A percentile compares a stretch with the other conserved stretches of the same genome.
Evolutionary conservation across 768 basidiomycete species (phyloP).

Genomic region (Termitomyces sp.): DNA sequence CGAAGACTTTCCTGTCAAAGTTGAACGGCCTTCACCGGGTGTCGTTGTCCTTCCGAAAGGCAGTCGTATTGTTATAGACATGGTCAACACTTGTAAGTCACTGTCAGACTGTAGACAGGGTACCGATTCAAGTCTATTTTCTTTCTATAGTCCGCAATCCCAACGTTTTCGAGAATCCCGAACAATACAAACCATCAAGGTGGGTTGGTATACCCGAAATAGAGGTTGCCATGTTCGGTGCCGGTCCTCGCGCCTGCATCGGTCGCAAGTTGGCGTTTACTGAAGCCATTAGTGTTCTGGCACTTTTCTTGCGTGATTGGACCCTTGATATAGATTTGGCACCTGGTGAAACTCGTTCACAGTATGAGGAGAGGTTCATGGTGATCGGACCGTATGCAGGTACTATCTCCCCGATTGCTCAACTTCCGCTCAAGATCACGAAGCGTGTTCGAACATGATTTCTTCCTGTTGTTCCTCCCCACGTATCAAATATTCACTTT

Average conservation of each 20-base stretch:
- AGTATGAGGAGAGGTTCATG: conserved; percentile 2
- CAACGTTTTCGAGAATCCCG: conserved; percentile 24
- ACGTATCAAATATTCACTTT: no score
- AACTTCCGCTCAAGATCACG: not conserved
- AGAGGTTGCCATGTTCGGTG: conserved; percentile 18
- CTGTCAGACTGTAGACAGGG: not conserved
- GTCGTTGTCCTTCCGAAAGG: conserved; percentile 8
- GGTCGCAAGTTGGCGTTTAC: not conserved
- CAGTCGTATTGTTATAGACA: conserved; percentile 20
- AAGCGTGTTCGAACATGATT: not conserved
- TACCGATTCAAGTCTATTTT: not conserved
- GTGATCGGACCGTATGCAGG: not conserved
- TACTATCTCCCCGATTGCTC: not conserved
- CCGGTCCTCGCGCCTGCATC: not conserved
- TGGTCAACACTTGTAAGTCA: conserved; percentile 22
- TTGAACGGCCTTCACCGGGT: not conserved
- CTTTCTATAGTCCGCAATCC: conserved; percentile 25
- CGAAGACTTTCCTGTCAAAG: conserved; percentile 19
- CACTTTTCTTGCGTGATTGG: not conserved
- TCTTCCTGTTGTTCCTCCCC: no score
- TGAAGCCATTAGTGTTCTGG: not conserved
- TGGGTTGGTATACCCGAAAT: conserved; percentile 25
- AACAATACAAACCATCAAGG: conserved; percentile 26
- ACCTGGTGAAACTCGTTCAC: not conserved
- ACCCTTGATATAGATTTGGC: not conserved